Percentiles rank a stretch among this genome's conserved stretches.
Conservation (phyloP, 257 asterid genomes). For the Scutellaria galericulata region DNA sequence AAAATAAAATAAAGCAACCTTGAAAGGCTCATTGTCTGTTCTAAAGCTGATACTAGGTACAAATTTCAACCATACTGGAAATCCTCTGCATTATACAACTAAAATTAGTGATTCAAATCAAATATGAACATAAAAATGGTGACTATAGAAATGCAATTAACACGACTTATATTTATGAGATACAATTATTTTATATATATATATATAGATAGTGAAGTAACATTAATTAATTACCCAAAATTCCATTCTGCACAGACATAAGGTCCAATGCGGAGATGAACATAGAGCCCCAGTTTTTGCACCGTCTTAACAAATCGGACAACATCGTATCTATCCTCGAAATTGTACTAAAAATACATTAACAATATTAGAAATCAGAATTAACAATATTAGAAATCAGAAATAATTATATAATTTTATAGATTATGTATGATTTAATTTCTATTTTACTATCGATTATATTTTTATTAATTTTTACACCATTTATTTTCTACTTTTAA, state of each 20-base stretch:
- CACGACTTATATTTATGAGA: conserved; percentile 1
- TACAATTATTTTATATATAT: background rate
- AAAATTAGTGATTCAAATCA: too few species aligned
- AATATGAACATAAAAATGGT: too few species aligned
- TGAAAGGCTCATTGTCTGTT: conserved; percentile 89
- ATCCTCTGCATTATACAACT: conserved; percentile 54
- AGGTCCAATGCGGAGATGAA: conserved; percentile 94
- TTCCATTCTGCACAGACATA: conserved; percentile 99
- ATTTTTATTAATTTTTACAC: too few species aligned
- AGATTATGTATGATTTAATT: too few species aligned
- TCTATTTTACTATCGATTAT: too few species aligned
- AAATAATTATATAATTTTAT: too few species aligned
- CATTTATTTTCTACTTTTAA: too few species aligned
- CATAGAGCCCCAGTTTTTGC: conserved; percentile 79
- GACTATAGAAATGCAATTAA: conserved; percentile 28
- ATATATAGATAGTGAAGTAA: too few species aligned
- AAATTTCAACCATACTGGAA: conserved; percentile 97
- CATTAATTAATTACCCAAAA: conserved; percentile 61
- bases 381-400: too few species aligned
- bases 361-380: too few species aligned
- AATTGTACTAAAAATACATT: conserved; percentile 58
- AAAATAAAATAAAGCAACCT: conserved; percentile 46
- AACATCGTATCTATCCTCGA: conserved; percentile 82
- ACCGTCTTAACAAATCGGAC: conserved; percentile 80
- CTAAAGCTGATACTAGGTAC: conserved; percentile 89